phyloP scores from a whole-genome alignment of 1,139 yeast genomes.

The Scheffersomyces illinoinensis region DNA sequence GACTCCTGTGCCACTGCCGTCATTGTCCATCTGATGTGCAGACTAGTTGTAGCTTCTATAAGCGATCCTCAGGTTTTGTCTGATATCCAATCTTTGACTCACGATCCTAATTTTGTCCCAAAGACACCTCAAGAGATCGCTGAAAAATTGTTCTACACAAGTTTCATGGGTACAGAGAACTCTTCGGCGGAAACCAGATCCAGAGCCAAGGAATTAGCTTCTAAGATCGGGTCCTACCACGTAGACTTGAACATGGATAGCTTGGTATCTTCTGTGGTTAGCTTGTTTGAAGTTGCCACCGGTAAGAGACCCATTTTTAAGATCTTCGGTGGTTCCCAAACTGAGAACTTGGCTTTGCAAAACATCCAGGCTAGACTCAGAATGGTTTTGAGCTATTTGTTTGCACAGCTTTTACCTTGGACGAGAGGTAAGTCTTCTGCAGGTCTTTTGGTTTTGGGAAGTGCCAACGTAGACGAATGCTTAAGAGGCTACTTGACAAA shows the following conservation, averaged over 20 bases:
- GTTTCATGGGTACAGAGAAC: conserved; percentile 94
- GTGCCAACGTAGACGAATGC: conserved; percentile 98
- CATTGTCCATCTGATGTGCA: conserved; percentile 92
- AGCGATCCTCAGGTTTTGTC: conserved; percentile 67
- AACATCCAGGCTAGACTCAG: conserved; percentile 94
- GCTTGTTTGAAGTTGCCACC: conserved; percentile 82
- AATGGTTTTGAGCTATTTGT: conserved; percentile 90
- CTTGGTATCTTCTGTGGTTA: conserved; percentile 70
- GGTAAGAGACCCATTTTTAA: conserved; percentile 87
- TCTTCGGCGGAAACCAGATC: conserved; percentile 83
- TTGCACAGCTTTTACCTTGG: conserved; percentile 97
- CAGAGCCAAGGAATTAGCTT: conserved; percentile 80
- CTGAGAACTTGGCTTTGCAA: conserved; percentile 91
- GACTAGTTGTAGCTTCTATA: conserved; percentile 71
- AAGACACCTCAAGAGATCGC: conserved; percentile 75
- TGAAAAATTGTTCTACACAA: conserved; percentile 73
- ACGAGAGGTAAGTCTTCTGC: conserved; percentile 60
- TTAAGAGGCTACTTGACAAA: conserved; percentile 93
- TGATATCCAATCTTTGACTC: conserved; percentile 70
- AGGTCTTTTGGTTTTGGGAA: conserved; percentile 83
- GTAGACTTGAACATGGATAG: conserved; percentile 89
- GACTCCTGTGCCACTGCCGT: conserved; percentile 98
- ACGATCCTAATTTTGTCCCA: conserved; percentile 63
- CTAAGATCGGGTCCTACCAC: conserved; percentile 82
- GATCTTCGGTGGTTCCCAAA: conserved; percentile 88